Conservation (phyloP, 768 basidiomycete species). For the Tylopilus balloui region DNA sequence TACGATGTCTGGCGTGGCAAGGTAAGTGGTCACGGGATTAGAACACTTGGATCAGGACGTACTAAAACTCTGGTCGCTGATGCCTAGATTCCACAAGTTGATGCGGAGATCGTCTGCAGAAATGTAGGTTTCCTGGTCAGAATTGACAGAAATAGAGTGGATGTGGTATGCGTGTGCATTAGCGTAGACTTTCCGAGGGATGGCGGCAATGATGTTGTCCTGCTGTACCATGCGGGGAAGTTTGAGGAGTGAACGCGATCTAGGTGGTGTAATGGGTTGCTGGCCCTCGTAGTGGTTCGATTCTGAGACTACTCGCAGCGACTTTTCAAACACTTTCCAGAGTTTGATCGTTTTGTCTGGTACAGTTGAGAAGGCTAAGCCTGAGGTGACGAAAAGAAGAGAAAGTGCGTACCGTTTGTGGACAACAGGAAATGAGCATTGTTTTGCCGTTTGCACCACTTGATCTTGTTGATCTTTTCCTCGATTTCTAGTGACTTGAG, state of each 20-base stretch:
- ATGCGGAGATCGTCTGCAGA: constrained; percentile 97
- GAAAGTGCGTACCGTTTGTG: constrained; percentile 73
- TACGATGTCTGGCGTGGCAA: constrained; percentile 73
- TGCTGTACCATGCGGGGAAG: constrained; percentile 91
- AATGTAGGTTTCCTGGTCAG: constrained; percentile 98
- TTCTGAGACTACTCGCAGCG: constrained; percentile 91
- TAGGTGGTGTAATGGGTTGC: constrained; percentile 62
- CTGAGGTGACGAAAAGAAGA: background rate
- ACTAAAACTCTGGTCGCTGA: constrained; percentile 99
- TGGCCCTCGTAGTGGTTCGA: constrained; percentile 89
- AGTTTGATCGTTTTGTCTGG: constrained; percentile 99
- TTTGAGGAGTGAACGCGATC: constrained; percentile 56
- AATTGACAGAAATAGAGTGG: constrained; percentile 99
- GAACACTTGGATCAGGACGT: constrained; percentile 33
- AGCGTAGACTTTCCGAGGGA: constrained; percentile 97
- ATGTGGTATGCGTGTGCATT: constrained; percentile 99
- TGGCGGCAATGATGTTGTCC: constrained; percentile 97
- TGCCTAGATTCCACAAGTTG: constrained; percentile 98
- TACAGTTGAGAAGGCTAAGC: constrained; percentile 1
- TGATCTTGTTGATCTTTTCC: constrained; percentile 99
- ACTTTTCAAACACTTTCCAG: constrained; percentile 99
- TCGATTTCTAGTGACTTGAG: constrained; percentile 99
- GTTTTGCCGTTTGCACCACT: constrained; percentile 99
- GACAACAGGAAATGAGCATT: constrained; percentile 94
- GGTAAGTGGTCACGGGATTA: constrained; percentile 5